Evolutionary conservation across 2,329 filamentous ascomycete species (phyloP), one percentile per base, ranked within the genome.

Genomic region (Epichloe brachyelytri): DNA sequence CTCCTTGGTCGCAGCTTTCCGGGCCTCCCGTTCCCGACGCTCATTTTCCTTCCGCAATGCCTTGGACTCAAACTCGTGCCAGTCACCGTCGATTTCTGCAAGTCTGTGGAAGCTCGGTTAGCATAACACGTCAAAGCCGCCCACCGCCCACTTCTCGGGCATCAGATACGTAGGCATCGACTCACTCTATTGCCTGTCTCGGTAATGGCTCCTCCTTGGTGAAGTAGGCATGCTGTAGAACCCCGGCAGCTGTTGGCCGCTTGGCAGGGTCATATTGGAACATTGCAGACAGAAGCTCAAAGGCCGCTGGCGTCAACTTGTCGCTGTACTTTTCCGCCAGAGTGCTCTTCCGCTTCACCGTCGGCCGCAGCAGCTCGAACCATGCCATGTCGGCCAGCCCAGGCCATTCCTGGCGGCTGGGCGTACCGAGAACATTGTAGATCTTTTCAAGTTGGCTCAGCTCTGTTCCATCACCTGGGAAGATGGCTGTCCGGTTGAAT

Each of bases 61-160:
- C 70, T 98, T 98, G 51, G 88, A 95, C 70, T 98, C 93, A 61
- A 97, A 95, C 65, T 98, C 93, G 64, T 98, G 93, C 93, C 93
- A 98, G 60, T 98, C 93, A 20, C 93, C 93, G 59, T 93, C 81
- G 33, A 98, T 77, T 46, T 83, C 74, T 53, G 84, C 82, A 47
- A 98, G 77, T 61, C 86, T 87, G 55, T 53, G 38, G 36, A 50
- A 44, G 17, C 26, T 3, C 5, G 30, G 36, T 51, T 47, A 43
- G 39, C 39, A 45, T 33, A 14, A 34, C 15, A 14, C 41, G 17
- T 19, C 11, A 50, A 12, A 45, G 8, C 11, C 10, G 10, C 20
- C 4, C 7, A 3, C 22, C 22, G 22, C 7, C 6, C 22, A n/a
- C 30, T 7, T 10, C 8, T 19, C 2, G 30, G 22, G n/a, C 15